A percentile compares a stretch with the other conserved stretches of the same genome.
Evolutionary conservation across 1,139 yeast species (phyloP).

Genomic region (Nakaseomyces sp.): DNA sequence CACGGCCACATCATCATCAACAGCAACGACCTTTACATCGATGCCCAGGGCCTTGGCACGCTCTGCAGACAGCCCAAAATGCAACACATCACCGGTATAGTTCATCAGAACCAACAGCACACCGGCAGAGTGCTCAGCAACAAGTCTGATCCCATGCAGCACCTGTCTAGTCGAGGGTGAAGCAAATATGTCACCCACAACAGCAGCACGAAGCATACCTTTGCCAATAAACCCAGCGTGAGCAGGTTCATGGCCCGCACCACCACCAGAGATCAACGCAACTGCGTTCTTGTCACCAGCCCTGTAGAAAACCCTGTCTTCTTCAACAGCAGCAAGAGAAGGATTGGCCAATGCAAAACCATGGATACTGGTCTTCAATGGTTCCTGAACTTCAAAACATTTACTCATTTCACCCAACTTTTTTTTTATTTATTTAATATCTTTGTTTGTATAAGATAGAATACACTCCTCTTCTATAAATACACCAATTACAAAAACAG

Average conservation of each 20-base stretch:
- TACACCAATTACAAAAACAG: no score
- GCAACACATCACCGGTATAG: constrained; percentile 89
- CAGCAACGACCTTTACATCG: constrained; percentile 61
- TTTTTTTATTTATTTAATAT: not conserved
- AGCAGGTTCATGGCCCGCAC: constrained; percentile 92
- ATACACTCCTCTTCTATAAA: no score
- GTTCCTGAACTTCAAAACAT: constrained; percentile 41
- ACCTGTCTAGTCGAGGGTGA: constrained; percentile 89
- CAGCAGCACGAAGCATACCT: constrained; percentile 78
- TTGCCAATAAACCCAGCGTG: constrained; percentile 87
- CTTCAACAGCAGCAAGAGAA: constrained; percentile 48
- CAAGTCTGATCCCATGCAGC: constrained; percentile 47
- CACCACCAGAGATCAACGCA: constrained; percentile 80
- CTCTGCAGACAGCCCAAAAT: constrained; percentile 86
- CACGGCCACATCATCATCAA: constrained; percentile 89
- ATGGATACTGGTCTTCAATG: constrained; percentile 54
- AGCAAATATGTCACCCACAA: constrained; percentile 81
- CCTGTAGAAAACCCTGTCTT: constrained; percentile 59
- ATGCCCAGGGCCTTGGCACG: constrained; percentile 72
- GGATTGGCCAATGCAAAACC: constrained; percentile 71
- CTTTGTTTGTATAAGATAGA: not conserved
- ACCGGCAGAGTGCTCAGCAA: constrained; percentile 46
- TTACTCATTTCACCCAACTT: constrained; percentile 13
- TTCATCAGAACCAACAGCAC: constrained; percentile 74
- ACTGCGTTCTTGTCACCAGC: constrained; percentile 41